Percentiles rank a stretch among this genome's conserved stretches.
These are phyloP conservation scores for Globisporangium iwayamae DNA, from an alignment of 352 stramenopile species.

Conservation along the genomic window DNA sequence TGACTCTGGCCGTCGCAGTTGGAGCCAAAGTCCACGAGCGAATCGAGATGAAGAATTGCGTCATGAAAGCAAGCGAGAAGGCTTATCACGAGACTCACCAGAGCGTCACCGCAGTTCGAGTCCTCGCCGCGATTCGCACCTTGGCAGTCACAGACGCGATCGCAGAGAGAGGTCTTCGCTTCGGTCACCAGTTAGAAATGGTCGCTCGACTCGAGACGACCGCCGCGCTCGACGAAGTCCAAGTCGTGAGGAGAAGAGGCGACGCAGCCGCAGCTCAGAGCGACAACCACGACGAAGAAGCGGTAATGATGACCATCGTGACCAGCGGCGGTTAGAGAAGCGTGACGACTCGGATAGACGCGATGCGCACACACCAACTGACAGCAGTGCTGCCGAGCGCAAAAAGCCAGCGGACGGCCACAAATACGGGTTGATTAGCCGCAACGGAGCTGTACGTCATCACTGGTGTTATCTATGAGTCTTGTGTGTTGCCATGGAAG, in stretches of 20 bases:
- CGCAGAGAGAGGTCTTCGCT: not conserved
- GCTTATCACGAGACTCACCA: not conserved
- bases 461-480: not conserved
- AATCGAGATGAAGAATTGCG: not conserved
- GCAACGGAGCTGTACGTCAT: constrained; percentile 41
- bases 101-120: not conserved
- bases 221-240: constrained; percentile 1
- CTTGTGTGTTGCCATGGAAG: not conserved
- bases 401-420: constrained; percentile 30
- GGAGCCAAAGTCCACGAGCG: not conserved
- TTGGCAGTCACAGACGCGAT: not conserved
- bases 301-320: not conserved
- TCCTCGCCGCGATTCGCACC: constrained; percentile 2
- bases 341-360: constrained; percentile 3
- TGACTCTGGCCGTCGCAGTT: not conserved
- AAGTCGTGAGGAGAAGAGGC: not conserved
- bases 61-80: not conserved
- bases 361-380: not conserved
- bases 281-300: not conserved
- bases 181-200: not conserved
- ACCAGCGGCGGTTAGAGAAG: not conserved
- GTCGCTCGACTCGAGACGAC: constrained; percentile 1
- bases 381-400: not conserved
- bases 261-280: constrained; percentile 2
- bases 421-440: constrained; percentile 68